Evolutionary conservation across 2,329 filamentous ascomycete genomes (phyloP), one percentile per base, ranked within the genome.

Genomic region (Cladosporium velox): DNA sequence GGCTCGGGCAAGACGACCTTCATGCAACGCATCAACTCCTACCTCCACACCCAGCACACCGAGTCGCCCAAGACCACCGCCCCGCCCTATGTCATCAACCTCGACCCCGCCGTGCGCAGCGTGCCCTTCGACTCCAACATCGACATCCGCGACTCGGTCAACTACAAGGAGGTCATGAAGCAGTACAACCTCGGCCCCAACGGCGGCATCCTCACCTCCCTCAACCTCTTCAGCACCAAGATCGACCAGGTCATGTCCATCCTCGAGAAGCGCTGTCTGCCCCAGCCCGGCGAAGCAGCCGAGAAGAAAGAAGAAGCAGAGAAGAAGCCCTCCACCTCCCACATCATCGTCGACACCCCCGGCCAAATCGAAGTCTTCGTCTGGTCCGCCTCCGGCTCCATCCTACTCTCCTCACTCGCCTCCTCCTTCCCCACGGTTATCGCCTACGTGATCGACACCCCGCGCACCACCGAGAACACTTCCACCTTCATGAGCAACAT

Each of bases 401-500:
- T 99, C 72, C 84, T 99, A 18, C 89, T 99, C 59, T 93, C 96
- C 76, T 94, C 92, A 15, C 85, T 99, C 60, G 95, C 96, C 0
- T 95, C 91, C 4, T 93, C 91, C 0, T 98, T 99, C 77, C 95
- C 96, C 0, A 99, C 96, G 0, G 92, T 99, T 49, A 92, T 99
- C 72, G 95, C 95, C 65, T 99, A 98, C 80, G 87, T 99, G 67
- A 97, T 99, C 78, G 95, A 99, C 79, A 99, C 95, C 1, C 95
- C 96, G 3, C 89, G 95, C 64, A 96, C 93, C 26, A 96, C 93
- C 15, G 88, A 91, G 41, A 96, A 92, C 47, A 98, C 95, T 0
- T 93, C 91, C 69, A 99, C 95, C 0, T 99, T 99, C 80, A 99
- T 99, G 95, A 96, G 91, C 77, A 99, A 99, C 81, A 99, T 99